Evolutionary conservation across 805 yeast species (phyloP), one percentile per base, ranked within the genome.

Genomic region (Starmerella scarabaei): DNA sequence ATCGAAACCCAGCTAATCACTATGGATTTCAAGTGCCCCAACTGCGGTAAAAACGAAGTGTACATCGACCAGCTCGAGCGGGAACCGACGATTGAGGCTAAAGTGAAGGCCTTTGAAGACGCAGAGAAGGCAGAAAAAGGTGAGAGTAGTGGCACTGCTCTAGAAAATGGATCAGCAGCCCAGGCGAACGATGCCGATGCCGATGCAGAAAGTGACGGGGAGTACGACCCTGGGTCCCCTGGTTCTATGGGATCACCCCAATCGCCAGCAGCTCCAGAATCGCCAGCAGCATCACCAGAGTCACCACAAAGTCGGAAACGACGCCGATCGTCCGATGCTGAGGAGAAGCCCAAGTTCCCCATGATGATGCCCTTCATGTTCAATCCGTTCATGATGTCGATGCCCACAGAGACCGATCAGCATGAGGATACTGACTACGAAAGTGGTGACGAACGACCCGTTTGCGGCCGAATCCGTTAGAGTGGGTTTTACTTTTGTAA

Each of bases 21-120:
- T 21, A 71, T 75, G 41, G 97, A 88, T 54, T 88, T 88, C 62
- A 75, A 72, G 29, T 88, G 98, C 61, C 97, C 98, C 4, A 77
- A 75, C 48, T 88, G 98, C 63, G 73, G 70, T 2, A 69, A 67
- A 15, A 74, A 72, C 19, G 95, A 85, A 42, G 68, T 82, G 1
- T 75, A 75, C 45, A 65, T 88, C 36, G 98, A 88, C 59, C 70
- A 77, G 15, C 63, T 88, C 34, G 64, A 66, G 4, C 65, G 68
- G 1, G 85, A 83, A 54, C 65, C 66, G 35, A 81, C 71, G n/a
- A 64, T 74, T 55, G 71, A 71, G 40, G 58, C 61, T 24, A 67
- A 72, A 40, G 69, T 86, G 16, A 61, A 69, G 23, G 65, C 66
- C 27, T 81, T 47, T 26, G 23, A 27, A 8, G 36, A 52, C 23